Conservation (phyloP, 148 eudicot genomes). For the Arbutus unedo region DNA sequence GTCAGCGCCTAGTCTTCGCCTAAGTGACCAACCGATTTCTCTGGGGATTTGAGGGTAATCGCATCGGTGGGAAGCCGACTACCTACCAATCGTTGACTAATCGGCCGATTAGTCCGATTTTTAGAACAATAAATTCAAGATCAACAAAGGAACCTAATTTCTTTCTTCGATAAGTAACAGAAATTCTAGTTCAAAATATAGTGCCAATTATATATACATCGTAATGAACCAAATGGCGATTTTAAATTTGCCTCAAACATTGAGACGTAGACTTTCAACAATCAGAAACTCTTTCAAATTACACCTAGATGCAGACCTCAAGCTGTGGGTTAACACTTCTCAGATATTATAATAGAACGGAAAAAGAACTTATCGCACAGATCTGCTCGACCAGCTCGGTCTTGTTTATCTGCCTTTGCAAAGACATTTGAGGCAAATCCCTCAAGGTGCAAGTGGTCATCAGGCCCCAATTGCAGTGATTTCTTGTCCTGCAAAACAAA, state of each 20-base stretch:
- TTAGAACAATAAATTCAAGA: too few species aligned
- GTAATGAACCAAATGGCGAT: neutral
- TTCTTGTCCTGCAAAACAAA: conserved; percentile 65
- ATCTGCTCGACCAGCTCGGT: conserved; percentile 92
- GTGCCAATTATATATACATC: neutral
- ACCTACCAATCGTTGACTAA: too few species aligned
- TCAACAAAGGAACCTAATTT: neutral
- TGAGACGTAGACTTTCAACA: neutral
- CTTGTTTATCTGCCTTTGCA: conserved; percentile 94
- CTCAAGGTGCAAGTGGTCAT: conserved; percentile 75
- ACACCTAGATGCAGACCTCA: conserved; percentile 5
- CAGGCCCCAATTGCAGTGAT: conserved; percentile 65
- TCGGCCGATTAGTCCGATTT: too few species aligned
- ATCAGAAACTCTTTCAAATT: neutral
- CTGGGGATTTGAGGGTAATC: too few species aligned
- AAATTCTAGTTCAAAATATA: neutral
- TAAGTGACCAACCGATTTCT: too few species aligned
- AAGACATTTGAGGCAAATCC: conserved; percentile 86
- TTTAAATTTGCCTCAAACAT: neutral
- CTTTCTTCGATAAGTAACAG: neutral
- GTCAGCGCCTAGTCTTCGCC: too few species aligned
- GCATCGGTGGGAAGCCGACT: too few species aligned
- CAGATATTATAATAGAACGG: conserved; percentile 9
- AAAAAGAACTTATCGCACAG: conserved; percentile 41
- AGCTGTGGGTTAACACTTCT: neutral